phyloP scores from a whole-genome alignment of 1,284 basidiomycete genomes.

The Phylloporus sp. region DNA sequence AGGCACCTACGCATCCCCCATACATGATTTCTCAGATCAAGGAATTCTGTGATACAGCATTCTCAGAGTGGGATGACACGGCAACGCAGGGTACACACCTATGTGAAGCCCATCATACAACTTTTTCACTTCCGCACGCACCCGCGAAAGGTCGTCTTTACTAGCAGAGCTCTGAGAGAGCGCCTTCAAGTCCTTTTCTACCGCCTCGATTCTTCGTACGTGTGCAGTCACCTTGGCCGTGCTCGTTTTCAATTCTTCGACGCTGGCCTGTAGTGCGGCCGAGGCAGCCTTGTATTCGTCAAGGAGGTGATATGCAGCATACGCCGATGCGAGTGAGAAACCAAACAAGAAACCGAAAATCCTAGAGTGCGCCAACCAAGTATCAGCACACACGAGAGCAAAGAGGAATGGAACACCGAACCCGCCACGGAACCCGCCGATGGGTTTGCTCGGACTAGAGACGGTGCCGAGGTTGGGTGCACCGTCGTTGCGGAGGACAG shows the following conservation, averaged over 20 bases:
- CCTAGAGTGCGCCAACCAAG: slow-evolving; percentile 44
- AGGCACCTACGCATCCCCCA: slow-evolving; percentile 80
- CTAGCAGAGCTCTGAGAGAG: slow-evolving; percentile 66
- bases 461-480: slow-evolving; percentile 58
- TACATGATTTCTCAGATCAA: slow-evolving; percentile 76
- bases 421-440: slow-evolving; percentile 88
- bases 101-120: slow-evolving; percentile 80
- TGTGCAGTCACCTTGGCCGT: slow-evolving; percentile 86
- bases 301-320: slow-evolving; percentile 85
- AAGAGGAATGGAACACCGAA: slow-evolving; percentile 41
- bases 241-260: slow-evolving; percentile 84
- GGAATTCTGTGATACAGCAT: slow-evolving; percentile 52
- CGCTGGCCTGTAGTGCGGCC: slow-evolving; percentile 80
- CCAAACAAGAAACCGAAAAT: slow-evolving; percentile 90
- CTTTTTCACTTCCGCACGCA: slow-evolving; percentile 85
- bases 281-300: slow-evolving; percentile 91
- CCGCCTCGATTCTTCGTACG: slow-evolving; percentile 82
- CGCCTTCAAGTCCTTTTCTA: slow-evolving; percentile 87
- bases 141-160: slow-evolving; percentile 79
- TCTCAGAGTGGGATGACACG: background rate
- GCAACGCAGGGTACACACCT: slow-evolving; percentile 48
- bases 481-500: slow-evolving; percentile 51
- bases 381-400: slow-evolving; percentile 13
- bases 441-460: slow-evolving; percentile 71
- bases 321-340: slow-evolving; percentile 83